These are phyloP conservation scores for Sordariomycetes sp. DNA, from an alignment of 2,329 filamentous ascomycete species.

Conservation along the genomic window DNA sequence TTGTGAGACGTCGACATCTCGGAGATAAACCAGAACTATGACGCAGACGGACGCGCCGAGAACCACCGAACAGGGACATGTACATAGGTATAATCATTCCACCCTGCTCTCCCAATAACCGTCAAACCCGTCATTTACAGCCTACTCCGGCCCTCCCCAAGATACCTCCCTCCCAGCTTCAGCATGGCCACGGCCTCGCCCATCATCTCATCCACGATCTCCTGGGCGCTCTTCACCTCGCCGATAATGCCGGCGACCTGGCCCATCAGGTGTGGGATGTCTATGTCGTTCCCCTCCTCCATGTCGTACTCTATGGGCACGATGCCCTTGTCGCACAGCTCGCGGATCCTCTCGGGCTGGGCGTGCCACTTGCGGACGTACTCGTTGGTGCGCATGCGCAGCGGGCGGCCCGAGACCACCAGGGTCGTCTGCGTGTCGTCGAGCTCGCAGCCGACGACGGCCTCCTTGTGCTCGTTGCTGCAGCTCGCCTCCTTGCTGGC, in stretches of 20 bases:
- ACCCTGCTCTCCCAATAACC: too few relatives aligned
- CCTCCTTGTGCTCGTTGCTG: constrained; percentile 71
- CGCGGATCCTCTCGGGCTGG: constrained; percentile 61
- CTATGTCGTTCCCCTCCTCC: constrained; percentile 71
- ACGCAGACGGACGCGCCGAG: too few relatives aligned
- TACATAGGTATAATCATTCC: too few relatives aligned
- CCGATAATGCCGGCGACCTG: constrained; percentile 75
- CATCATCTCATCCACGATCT: constrained; percentile 90
- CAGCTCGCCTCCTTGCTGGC: constrained; percentile 73
- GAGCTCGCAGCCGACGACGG: constrained; percentile 69
- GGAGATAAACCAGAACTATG: too few relatives aligned
- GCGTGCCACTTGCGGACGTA: constrained; percentile 77
- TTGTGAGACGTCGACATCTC: too few relatives aligned
- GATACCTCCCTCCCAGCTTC: constrained; percentile 17
- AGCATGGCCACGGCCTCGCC: constrained; percentile 60
- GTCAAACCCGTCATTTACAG: not conserved
- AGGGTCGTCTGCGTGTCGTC: constrained; percentile 75
- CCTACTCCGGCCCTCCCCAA: not conserved
- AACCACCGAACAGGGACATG: too few relatives aligned
- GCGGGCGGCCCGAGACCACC: constrained; percentile 69
- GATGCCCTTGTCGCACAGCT: constrained; percentile 64
- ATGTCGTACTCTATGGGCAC: constrained; percentile 77
- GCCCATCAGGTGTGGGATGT: constrained; percentile 86
- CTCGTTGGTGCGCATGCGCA: constrained; percentile 72
- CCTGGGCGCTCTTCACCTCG: constrained; percentile 67